Base-by-base conservation (phyloP, 2,329 filamentous ascomycete genomes). In the Penicillium corylophilum region DNA sequence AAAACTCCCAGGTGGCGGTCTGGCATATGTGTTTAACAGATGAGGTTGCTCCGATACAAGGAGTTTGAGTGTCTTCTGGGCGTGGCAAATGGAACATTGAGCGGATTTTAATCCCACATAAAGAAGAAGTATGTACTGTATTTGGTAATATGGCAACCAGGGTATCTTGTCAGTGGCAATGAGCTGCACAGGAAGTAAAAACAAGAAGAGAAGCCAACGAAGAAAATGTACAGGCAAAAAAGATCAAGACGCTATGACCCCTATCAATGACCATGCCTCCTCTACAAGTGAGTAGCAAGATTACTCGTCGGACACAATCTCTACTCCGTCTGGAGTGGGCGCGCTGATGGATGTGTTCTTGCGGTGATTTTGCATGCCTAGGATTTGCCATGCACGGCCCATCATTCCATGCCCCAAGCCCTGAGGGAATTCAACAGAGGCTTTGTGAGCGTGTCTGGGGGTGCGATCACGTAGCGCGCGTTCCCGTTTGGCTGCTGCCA, bases 321-420 rank as follows among this genome's bases (percentile, higher is more conserved):
- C 57, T 42, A 64, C 54, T 13, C 46, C 53, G 22, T 59, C 60
- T 8, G 43, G 45, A 13, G 44, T 36, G 47, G 55, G 48, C 23
- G 28, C 50, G 38, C 45, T 59, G 5, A 41, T 55, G 7, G 58
- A 56, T 5, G 44, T 50, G 31, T 46, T 45, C 50, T 70, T 69
- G 43, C 58, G 60, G 46, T 66, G 62, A 38, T 69, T 65, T 48
- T 74, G 67, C 64, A 74, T 72, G 23, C 67, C 72, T 5, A 74
- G 59, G 35, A 74, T 72, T 50, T 69, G 64, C 72, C 71, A 74
- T 24, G 71, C 70, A 4, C 64, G 64, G 22, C 71, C 71, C 69
- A 74, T 74, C 65, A 74, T 68, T 5, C 71, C 72, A 55, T 72
- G 70, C 1, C 67, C 66, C 29, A 65, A 41, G 4, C 66, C 67